Evolutionary conservation across 2,329 filamentous ascomycete genomes (phyloP).

Genomic region (Venturia asperata): DNA sequence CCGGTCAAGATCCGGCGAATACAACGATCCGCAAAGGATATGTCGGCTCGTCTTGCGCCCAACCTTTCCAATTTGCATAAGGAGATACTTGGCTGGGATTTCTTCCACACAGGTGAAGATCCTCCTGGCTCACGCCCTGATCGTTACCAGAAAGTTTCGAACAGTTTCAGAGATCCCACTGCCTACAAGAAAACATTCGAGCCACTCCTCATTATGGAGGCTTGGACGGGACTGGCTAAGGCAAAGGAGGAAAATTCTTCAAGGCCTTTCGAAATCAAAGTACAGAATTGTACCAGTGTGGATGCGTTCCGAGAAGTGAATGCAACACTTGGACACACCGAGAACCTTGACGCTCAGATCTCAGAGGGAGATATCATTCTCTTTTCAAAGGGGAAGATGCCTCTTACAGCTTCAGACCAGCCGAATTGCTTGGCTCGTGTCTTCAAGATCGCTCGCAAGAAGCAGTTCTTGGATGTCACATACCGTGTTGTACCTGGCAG

Average conservation of each 20-base stretch:
- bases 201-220: conserved; percentile 82
- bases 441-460: conserved; percentile 72
- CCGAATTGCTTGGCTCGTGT: conserved; percentile 84
- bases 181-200: conserved; percentile 88
- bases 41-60: conserved; percentile 84
- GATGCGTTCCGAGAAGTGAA: conserved; percentile 91
- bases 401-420: conserved; percentile 57
- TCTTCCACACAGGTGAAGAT: conserved; percentile 81
- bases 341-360: conserved; percentile 64
- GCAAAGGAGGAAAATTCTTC: conserved; percentile 75
- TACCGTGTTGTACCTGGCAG: conserved; percentile 70
- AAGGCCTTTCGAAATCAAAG: conserved; percentile 77
- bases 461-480: conserved; percentile 72
- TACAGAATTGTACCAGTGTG: conserved; percentile 80
- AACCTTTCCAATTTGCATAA: conserved; percentile 80
- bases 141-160: conserved; percentile 67
- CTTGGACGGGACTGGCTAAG: conserved; percentile 90
- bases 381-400: conserved; percentile 66
- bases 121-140: conserved; percentile 66
- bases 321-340: conserved; percentile 64
- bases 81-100: conserved; percentile 87
- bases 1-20: conserved; percentile 81
- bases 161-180: conserved; percentile 65
- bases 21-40: conserved; percentile 79
- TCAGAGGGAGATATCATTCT: conserved; percentile 84